Base-by-base conservation (phyloP, 2,329 filamentous ascomycete species). In the Boeremia lycopersici region DNA sequence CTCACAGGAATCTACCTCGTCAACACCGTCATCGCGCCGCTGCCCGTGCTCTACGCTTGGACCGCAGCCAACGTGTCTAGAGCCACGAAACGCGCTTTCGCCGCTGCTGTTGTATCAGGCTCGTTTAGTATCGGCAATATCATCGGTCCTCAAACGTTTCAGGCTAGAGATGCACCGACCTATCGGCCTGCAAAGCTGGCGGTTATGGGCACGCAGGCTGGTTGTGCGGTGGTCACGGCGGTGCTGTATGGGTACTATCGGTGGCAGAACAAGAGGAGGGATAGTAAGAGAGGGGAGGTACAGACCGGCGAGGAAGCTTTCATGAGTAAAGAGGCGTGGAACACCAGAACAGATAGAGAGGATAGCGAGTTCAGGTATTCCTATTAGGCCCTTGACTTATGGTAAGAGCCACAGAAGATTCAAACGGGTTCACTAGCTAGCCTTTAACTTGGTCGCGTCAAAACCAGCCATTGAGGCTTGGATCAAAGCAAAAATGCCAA, bases 101-200 rank as follows among this genome's bases (percentile, higher is more conserved):
- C 69, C 1, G 53, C 72, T 2, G 58, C 73, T 10, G 48, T 70
- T 3, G 65, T 75, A 38, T 72, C 69, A 33, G 72, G 73, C 35
- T 68, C 64, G 2, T 76, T 74, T 31, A 70, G 68, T 34, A 49
- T 75, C 9, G 79, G 61, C 1, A 67, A 65, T 31, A 67, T 64
- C 34, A 64, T 65, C 11, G 61, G 81, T 68, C 70, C 62, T 56
- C 67, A 63, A 49, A 62, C 57, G 12, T 64, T 60, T 15, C 54
- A 48, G 39, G 59, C 49, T 8, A 52, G 49, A 1, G 61, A 65
- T 28, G 59, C 56, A 9, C 62, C 62, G 12, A 35, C 43, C 2
- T 67, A 65, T 38, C 47, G 76, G 2, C 76, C 76, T 2, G 78
- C 78, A 1, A 80, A 79, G 58, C 71, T 78, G 28, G 71, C 74